Evolutionary conservation across 768 basidiomycete species (phyloP).

Genomic region (Saitozyma podzolica): DNA sequence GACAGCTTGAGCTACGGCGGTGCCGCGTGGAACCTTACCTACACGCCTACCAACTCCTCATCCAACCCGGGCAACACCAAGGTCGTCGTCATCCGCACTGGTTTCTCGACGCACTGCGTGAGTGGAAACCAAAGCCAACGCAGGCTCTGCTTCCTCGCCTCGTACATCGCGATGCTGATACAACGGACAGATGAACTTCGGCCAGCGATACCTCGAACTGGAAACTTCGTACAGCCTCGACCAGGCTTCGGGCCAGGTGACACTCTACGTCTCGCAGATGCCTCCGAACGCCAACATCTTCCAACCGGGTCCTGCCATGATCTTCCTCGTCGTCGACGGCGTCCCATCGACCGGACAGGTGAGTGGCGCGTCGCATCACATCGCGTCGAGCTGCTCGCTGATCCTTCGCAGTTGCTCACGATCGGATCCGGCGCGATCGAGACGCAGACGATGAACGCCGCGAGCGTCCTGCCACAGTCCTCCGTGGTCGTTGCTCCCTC

Average conservation of each 20-base stretch:
- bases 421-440: constrained; percentile 41
- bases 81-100: constrained; percentile 75
- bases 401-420: constrained; percentile 28
- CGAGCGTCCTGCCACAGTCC: constrained; percentile 30
- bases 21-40: constrained; percentile 68
- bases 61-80: constrained; percentile 67
- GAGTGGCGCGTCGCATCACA: background rate
- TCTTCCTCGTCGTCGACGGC: constrained; percentile 50
- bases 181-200: constrained; percentile 55
- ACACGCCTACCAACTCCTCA: constrained; percentile 66
- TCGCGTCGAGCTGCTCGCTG: constrained; percentile 1
- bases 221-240: constrained; percentile 82
- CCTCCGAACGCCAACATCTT: constrained; percentile 71
- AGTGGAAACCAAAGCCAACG: background rate
- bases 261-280: constrained; percentile 75
- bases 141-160: too few species aligned
- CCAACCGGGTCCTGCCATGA: constrained; percentile 56
- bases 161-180: background rate
- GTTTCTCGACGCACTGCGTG: constrained; percentile 57
- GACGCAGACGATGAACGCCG: constrained; percentile 30
- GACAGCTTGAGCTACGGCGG: constrained; percentile 79
- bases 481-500: constrained; percentile 25
- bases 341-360: constrained; percentile 43
- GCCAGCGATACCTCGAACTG: constrained; percentile 78
- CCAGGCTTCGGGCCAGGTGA: constrained; percentile 68